Conservation (phyloP, 768 basidiomycete genomes). For the Aureoboletus auriporus region DNA sequence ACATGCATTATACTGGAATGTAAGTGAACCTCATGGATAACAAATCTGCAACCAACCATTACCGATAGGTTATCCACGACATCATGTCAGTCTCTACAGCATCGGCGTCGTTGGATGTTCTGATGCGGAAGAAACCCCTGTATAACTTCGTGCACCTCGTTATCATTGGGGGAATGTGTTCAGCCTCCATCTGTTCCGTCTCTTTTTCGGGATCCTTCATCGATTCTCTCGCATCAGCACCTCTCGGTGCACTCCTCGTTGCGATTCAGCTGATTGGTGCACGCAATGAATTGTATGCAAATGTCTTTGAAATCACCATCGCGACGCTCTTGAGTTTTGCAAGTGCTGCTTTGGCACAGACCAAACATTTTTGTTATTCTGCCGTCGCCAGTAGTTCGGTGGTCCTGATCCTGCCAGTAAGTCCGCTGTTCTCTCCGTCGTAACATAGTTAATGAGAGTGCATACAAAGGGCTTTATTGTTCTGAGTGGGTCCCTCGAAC, state of each 20-base stretch:
- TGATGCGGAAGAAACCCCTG: slow-evolving; percentile 65
- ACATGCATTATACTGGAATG: slow-evolving; percentile 73
- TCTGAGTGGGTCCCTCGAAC: slow-evolving; percentile 69
- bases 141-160: slow-evolving; percentile 61
- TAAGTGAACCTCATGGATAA: slow-evolving; percentile 20
- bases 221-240: slow-evolving; percentile 68
- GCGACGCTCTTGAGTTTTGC: slow-evolving; percentile 78
- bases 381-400: slow-evolving; percentile 74
- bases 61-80: slow-evolving; percentile 73
- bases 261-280: slow-evolving; percentile 67
- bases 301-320: slow-evolving; percentile 81
- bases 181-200: slow-evolving; percentile 67
- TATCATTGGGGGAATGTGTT: slow-evolving; percentile 75
- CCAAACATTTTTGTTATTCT: slow-evolving; percentile 73
- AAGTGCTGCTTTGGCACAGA: slow-evolving; percentile 67
- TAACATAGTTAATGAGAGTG: neutral
- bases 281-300: slow-evolving; percentile 74
- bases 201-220: slow-evolving; percentile 75
- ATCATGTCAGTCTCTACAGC: slow-evolving; percentile 72
- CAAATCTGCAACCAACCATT: slow-evolving; percentile 1
- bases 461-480: slow-evolving; percentile 55
- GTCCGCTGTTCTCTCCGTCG: slow-evolving; percentile 13
- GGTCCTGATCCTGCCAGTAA: slow-evolving; percentile 74
- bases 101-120: slow-evolving; percentile 57
- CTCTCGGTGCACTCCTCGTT: slow-evolving; percentile 73